Percentiles rank a stretch among this genome's conserved stretches.
Evolutionary conservation across 352 stramenopile genomes (phyloP).

Genomic region (Phytopythium kandeliae): DNA sequence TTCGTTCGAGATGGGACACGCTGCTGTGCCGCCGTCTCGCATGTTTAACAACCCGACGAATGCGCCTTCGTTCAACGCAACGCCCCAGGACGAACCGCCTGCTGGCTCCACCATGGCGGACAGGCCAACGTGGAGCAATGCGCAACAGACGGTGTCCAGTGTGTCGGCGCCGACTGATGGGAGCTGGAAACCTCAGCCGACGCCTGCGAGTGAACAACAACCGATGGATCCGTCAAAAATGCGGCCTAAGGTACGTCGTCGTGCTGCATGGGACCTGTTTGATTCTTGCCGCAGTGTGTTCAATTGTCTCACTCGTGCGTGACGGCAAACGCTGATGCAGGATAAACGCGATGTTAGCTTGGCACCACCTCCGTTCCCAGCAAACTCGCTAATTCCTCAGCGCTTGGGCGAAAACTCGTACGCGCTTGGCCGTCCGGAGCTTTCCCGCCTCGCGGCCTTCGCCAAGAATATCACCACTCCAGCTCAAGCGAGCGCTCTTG

Average conservation of each 20-base stretch:
- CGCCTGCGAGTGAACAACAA: background rate
- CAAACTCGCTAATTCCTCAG: constrained; percentile 51
- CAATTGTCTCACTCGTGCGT: too few species aligned
- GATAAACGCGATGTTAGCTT: constrained; percentile 32
- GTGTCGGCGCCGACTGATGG: constrained; percentile 7
- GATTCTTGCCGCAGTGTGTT: too few species aligned
- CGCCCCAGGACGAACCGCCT: constrained; percentile 33
- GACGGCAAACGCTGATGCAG: background rate
- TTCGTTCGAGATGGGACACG: constrained; percentile 8
- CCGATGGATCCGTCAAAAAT: background rate
- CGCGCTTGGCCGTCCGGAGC: constrained; percentile 34
- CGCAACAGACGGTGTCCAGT: background rate
- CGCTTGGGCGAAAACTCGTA: constrained; percentile 61
- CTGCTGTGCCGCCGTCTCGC: constrained; percentile 36
- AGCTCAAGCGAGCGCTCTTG: constrained; percentile 58
- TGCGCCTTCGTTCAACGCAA: constrained; percentile 56
- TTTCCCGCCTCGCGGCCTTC: constrained; percentile 43
- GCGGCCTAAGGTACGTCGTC: constrained; percentile 7
- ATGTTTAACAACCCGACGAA: constrained; percentile 56
- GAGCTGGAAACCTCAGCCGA: constrained; percentile 21
- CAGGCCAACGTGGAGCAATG: constrained; percentile 26
- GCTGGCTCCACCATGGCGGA: constrained; percentile 29
- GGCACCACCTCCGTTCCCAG: constrained; percentile 50
- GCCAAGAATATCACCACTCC: constrained; percentile 58
- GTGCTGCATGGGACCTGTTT: too few species aligned